Conservation (phyloP, 108 stramenopile genomes). For the Nitzschia sp. region DNA sequence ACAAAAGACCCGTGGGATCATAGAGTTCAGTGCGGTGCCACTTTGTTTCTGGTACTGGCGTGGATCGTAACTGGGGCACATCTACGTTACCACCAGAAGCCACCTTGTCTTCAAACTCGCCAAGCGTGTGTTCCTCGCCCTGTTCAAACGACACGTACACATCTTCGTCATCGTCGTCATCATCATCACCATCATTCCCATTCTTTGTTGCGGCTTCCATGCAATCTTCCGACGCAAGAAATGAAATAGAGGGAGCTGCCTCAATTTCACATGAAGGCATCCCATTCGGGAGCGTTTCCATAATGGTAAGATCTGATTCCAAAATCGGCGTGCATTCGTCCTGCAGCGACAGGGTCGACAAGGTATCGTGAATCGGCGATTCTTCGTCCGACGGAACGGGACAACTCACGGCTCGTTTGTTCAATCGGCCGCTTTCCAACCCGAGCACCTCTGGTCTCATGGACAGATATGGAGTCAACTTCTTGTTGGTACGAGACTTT, state of each 20-base stretch:
- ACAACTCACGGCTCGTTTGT: too few relatives aligned
- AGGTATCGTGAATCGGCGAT: neutral
- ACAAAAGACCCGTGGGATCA: constrained; percentile 5
- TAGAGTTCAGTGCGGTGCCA: neutral
- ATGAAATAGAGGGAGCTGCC: too few relatives aligned
- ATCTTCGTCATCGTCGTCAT: neutral
- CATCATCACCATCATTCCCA: neutral
- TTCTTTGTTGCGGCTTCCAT: too few relatives aligned
- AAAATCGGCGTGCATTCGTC: too few relatives aligned
- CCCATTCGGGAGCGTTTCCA: too few relatives aligned
- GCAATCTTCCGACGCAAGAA: too few relatives aligned
- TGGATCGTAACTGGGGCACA: neutral
- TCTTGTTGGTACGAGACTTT: neutral
- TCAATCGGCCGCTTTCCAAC: too few relatives aligned
- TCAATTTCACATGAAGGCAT: too few relatives aligned
- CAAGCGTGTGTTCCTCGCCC: constrained; percentile 3
- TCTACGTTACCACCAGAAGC: neutral
- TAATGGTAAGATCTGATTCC: too few relatives aligned
- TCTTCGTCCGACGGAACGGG: neutral
- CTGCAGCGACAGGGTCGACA: neutral
- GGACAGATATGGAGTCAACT: neutral
- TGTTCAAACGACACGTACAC: neutral
- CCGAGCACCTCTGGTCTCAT: neutral
- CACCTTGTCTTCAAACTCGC: constrained; percentile 4
- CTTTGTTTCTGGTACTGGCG: neutral